Base-by-base conservation (phyloP, 306 rosid genomes). In the Macrotyloma uniflorum region DNA sequence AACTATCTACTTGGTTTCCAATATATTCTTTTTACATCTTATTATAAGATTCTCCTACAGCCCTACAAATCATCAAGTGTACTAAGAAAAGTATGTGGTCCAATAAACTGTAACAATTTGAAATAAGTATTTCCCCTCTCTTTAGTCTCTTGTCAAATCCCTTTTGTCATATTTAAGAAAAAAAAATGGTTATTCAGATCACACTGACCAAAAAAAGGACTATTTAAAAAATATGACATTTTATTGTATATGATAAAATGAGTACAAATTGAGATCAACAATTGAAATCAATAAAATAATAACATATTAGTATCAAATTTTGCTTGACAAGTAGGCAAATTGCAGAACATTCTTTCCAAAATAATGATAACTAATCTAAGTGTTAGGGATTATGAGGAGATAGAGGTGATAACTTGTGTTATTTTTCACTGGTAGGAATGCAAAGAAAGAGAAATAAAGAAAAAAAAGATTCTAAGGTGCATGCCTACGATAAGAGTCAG, bases 41-140 rank as follows among this genome's bases (percentile, higher is more conserved):
- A 64, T 43, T 33, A 28, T 68, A 51, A 59, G 83, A 79, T 83
- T 67, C 78, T 76, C 75, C 32, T 64, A 5, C 74, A 58, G 55
- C 30, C 71, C 38, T 54, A 10, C 78, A 73, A 72, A 87, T 66
- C 80, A 83, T 72, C 65, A 26, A 59, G 67, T 68, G 59, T 43
- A 30, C 13, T 65, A 46, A 38, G 79, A 80, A 49, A 63, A 61
- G 51, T 45, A 42, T 55, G 87, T 82, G 88, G 87, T 85, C 85
- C 85, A 82, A 61, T 33, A 62, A 49, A 67, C 49, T 61, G 47
- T 24, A 74, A 51, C 43, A 68, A 51, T 74, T 63, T 70, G 53
- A 70, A 42, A 51, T 23, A 19, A 19, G 6, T 47, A 79, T 69
- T 13, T 36, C 75, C 46, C 53, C 7, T 3, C 3, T 59, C 40